A percentile compares a stretch with the other conserved stretches of the same genome.
Evolutionary conservation across 2,329 filamentous ascomycete species (phyloP).

Genomic region (Verticillium tricorpus): DNA sequence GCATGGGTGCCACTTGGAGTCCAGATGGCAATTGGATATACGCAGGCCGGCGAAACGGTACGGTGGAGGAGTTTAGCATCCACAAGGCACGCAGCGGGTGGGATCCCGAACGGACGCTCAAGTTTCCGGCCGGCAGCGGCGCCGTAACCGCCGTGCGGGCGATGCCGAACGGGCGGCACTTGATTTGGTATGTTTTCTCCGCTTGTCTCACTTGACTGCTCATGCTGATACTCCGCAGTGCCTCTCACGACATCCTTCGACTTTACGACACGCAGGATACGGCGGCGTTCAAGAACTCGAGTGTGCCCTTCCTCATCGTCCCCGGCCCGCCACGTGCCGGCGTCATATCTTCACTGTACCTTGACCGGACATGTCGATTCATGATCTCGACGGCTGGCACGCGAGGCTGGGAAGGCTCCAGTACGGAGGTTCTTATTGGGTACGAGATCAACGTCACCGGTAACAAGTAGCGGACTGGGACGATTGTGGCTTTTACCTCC

Average conservation of each 20-base stretch:
- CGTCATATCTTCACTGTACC: conserved; percentile 78
- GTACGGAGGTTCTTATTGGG: conserved; percentile 85
- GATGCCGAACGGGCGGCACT: conserved; percentile 89
- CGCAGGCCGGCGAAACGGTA: conserved; percentile 82
- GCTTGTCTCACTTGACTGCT: background rate
- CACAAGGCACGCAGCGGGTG: conserved; percentile 67
- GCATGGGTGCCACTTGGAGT: conserved; percentile 95
- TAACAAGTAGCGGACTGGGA: conserved; percentile 6
- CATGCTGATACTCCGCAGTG: conserved; percentile 44
- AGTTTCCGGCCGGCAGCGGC: conserved; percentile 84
- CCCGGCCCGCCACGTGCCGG: conserved; percentile 80
- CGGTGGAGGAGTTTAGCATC: conserved; percentile 89
- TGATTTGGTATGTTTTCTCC: conserved; percentile 60
- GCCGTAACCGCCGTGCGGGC: conserved; percentile 81
- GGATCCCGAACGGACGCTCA: conserved; percentile 72
- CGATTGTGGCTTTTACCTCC: background rate
- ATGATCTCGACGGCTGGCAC: conserved; percentile 93
- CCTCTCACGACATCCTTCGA: conserved; percentile 87
- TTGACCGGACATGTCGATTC: conserved; percentile 83
- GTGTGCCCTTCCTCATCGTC: conserved; percentile 92
- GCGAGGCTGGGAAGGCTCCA: conserved; percentile 87
- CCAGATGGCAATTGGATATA: conserved; percentile 95
- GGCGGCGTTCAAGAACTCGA: conserved; percentile 63
- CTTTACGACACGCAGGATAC: conserved; percentile 81
- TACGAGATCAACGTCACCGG: conserved; percentile 68